These are phyloP conservation scores for Capillidium rhysosporum DNA, from an alignment of 371 early-diverging fungal genomes.

Conservation along the genomic window DNA sequence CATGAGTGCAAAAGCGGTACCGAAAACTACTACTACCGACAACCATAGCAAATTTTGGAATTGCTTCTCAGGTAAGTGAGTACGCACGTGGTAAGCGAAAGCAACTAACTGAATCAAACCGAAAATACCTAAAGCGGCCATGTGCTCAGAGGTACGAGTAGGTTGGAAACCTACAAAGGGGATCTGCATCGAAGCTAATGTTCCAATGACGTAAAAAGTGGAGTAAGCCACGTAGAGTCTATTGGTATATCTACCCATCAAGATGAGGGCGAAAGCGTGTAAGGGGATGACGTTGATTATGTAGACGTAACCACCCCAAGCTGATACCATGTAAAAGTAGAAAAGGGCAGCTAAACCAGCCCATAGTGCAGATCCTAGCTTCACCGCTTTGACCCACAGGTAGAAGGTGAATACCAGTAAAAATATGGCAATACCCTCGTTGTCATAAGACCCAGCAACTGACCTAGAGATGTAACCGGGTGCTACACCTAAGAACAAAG, in stretches of 20 bases:
- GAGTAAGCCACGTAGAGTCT: constrained; percentile 91
- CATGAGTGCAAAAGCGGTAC: constrained; percentile 23
- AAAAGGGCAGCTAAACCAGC: constrained; percentile 72
- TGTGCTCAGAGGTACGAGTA: constrained; percentile 90
- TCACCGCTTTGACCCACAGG: constrained; percentile 90
- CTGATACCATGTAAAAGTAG: constrained; percentile 98
- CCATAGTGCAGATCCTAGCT: constrained; percentile 75
- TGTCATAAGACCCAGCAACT: constrained; percentile 98
- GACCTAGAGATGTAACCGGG: constrained; percentile 98
- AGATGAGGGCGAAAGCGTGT: constrained; percentile 79
- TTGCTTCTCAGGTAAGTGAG: constrained; percentile 60
- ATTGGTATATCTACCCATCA: constrained; percentile 90
- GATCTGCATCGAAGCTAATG: constrained; percentile 91
- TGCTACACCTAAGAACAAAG: constrained; percentile 91
- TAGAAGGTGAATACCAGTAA: constrained; percentile 91
- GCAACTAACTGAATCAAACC: constrained; percentile 84
- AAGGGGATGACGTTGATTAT: constrained; percentile 96
- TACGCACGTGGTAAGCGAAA: constrained; percentile 61
- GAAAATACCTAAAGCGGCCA: constrained; percentile 94
- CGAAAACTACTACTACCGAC: constrained; percentile 34
- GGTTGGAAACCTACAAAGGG: constrained; percentile 99
- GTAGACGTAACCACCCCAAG: constrained; percentile 99
- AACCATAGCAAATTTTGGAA: constrained; percentile 56
- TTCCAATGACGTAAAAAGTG: constrained; percentile 91
- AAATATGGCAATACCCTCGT: constrained; percentile 98